Conservation (phyloP, 2,329 filamentous ascomycete species). For the Venturia effusa region DNA sequence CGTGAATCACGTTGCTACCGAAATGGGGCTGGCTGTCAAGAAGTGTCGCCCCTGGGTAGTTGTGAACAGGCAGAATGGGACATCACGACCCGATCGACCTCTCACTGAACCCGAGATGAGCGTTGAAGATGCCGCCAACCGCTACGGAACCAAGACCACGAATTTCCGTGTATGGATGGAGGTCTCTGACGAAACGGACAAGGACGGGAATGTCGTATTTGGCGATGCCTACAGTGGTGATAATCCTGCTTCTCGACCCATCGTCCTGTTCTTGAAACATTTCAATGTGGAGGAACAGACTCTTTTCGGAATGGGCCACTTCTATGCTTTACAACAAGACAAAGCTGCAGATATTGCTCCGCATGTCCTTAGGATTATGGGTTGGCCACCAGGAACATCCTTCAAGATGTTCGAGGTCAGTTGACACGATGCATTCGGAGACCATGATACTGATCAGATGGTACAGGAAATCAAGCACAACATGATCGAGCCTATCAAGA, state of each 20-base stretch:
- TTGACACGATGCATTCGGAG: conserved; percentile 19
- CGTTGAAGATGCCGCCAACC: conserved; percentile 52
- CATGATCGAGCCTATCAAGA: conserved; percentile 93
- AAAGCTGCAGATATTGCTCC: conserved; percentile 78
- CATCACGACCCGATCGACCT: conserved; percentile 78
- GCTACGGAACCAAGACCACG: conserved; percentile 57
- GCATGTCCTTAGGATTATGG: conserved; percentile 70
- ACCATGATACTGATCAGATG: conserved; percentile 15
- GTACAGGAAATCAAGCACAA: conserved; percentile 81
- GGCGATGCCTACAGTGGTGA: conserved; percentile 51
- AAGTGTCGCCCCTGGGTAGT: conserved; percentile 84
- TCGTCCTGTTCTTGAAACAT: conserved; percentile 85
- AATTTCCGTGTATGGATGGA: conserved; percentile 81
- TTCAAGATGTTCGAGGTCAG: conserved; percentile 61
- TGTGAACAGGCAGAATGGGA: conserved; percentile 98
- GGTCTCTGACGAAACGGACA: conserved; percentile 51
- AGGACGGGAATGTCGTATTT: conserved; percentile 64
- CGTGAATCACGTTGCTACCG: conserved; percentile 56
- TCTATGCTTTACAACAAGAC: conserved; percentile 80
- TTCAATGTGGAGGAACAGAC: conserved; percentile 72
- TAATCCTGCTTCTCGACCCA: conserved; percentile 42
- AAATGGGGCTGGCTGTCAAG: conserved; percentile 56
- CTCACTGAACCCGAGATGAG: conserved; percentile 66
- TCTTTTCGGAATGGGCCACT: conserved; percentile 65
- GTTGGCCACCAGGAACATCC: conserved; percentile 66